These are phyloP conservation scores for Emericellopsis terricola DNA, from an alignment of 495 filamentous ascomycete genomes.

Conservation along the genomic window DNA sequence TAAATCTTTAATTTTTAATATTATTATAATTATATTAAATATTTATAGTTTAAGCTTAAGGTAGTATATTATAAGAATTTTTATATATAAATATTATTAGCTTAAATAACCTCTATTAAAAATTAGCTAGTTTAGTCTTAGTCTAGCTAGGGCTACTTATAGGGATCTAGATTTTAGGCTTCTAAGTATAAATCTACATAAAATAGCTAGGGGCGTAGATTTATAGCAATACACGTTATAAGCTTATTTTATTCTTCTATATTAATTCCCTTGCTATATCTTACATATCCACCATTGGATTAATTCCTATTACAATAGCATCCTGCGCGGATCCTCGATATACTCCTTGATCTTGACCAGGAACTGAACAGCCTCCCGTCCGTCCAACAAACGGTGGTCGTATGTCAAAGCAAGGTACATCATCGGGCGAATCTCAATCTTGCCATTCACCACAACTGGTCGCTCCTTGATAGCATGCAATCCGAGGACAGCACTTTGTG, in stretches of 20 bases:
- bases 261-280: no score
- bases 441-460: slow-evolving; percentile 74
- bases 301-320: slow-evolving; percentile 47
- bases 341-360: slow-evolving; percentile 96
- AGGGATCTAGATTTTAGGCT: not conserved
- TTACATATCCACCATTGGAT: no score
- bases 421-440: slow-evolving; percentile 90
- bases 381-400: slow-evolving; percentile 88
- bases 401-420: slow-evolving; percentile 98
- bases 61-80: no score
- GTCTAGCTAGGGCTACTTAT: no score
- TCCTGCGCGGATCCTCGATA: slow-evolving; percentile 88
- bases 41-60: no score
- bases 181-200: not conserved
- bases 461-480: slow-evolving; percentile 98
- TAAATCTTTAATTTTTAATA: not conserved
- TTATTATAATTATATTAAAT: no score
- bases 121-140: no score
- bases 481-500: slow-evolving; percentile 87
- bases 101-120: no score
- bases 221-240: no score
- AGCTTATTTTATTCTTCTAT: no score
- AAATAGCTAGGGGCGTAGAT: no score
- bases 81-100: no score
- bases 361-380: slow-evolving; percentile 92